These are phyloP conservation scores for Tulasnella sp. DNA, from an alignment of 768 basidiomycete genomes.

Conservation along the genomic window DNA sequence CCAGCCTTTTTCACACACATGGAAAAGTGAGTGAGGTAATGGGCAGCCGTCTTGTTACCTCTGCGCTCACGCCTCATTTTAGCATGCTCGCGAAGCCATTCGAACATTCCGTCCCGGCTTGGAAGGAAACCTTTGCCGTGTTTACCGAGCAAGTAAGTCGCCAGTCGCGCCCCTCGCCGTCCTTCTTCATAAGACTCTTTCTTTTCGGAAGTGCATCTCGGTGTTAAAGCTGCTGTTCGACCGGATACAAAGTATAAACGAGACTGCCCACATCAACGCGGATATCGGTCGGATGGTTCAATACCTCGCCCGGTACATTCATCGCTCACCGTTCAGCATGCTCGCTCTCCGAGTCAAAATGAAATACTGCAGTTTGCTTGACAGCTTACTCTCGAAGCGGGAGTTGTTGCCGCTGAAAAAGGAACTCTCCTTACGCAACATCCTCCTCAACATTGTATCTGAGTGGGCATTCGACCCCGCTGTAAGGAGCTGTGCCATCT, in stretches of 20 bases:
- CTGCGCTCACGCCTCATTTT: slow-evolving; percentile 24
- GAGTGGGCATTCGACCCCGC: slow-evolving; percentile 41
- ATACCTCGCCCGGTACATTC: slow-evolving; percentile 53
- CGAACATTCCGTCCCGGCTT: slow-evolving; percentile 16
- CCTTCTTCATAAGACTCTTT: not conserved
- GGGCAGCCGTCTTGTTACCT: not conserved
- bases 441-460: slow-evolving; percentile 63
- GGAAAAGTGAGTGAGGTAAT: slow-evolving; percentile 47
- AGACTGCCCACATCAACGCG: slow-evolving; percentile 46
- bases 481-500: not conserved
- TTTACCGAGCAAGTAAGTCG: slow-evolving; percentile 67
- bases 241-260: slow-evolving; percentile 45
- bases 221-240: slow-evolving; percentile 74
- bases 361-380: slow-evolving; percentile 66
- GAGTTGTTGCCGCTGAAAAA: slow-evolving; percentile 54
- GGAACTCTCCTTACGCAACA: slow-evolving; percentile 55
- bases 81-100: slow-evolving; percentile 20
- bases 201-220: slow-evolving; percentile 46
- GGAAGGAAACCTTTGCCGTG: slow-evolving; percentile 25
- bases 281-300: slow-evolving; percentile 32
- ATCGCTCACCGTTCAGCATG: slow-evolving; percentile 43
- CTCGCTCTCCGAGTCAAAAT: slow-evolving; percentile 53
- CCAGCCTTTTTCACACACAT: slow-evolving; percentile 56
- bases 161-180: not conserved
- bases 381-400: slow-evolving; percentile 51